Conservation (phyloP, 176 grass and related monocot species). For the Miscanthus lutarioriparius region DNA sequence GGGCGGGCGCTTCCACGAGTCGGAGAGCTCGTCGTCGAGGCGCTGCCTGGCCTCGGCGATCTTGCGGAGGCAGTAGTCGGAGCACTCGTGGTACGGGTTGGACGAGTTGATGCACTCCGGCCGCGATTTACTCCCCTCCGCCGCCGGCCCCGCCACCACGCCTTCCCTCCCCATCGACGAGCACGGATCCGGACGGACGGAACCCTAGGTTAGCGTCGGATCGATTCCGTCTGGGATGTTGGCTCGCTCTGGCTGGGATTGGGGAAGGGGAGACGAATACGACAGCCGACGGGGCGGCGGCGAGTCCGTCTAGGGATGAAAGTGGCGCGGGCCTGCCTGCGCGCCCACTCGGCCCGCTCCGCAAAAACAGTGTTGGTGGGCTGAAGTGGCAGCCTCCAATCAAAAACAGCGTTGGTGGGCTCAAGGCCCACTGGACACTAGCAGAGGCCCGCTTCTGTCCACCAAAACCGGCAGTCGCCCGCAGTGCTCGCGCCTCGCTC, state of each 20-base stretch:
- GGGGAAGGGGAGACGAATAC: background rate
- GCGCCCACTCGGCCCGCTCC: background rate
- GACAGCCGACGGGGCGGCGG: background rate
- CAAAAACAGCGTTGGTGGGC: background rate
- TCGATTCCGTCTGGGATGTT: background rate
- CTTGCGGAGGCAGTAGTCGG: conserved; percentile 60
- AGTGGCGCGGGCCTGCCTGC: background rate
- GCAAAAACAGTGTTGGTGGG: background rate
- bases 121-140: conserved; percentile 13
- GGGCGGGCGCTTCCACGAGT: conserved; percentile 9
- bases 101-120: conserved; percentile 75
- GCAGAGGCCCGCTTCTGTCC: background rate
- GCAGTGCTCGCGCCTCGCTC: no score
- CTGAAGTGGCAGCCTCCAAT: background rate
- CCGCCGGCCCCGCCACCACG: background rate
- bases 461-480: background rate
- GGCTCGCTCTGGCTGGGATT: background rate
- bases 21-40: conserved; percentile 9
- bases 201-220: conserved; percentile 8
- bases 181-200: background rate
- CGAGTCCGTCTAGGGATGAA: background rate
- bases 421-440: background rate
- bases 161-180: conserved; percentile 21
- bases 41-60: conserved; percentile 60
- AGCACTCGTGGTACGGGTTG: conserved; percentile 74